phyloP scores from a whole-genome alignment of 2,329 filamentous ascomycete genomes.

The Pseudogymnoascus sp. region DNA sequence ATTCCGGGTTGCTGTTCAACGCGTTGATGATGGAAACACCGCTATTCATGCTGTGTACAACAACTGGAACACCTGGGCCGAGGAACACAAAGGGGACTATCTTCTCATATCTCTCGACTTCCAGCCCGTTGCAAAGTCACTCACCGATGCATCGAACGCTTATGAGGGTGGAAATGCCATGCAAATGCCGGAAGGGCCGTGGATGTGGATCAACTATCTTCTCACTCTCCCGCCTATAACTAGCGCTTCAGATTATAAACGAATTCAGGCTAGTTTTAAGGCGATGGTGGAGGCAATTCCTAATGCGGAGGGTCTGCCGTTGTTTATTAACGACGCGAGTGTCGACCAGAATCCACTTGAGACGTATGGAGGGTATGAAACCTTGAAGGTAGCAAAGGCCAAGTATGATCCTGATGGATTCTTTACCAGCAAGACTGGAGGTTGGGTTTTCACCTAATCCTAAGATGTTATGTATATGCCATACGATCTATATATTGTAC shows the following conservation, averaged over 20 bases:
- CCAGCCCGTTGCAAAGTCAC: conserved; percentile 25
- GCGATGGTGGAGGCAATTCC: conserved; percentile 24
- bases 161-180: conserved; percentile 28
- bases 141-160: conserved; percentile 28
- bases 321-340: conserved; percentile 26
- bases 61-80: conserved; percentile 26
- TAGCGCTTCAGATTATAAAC: conserved; percentile 20
- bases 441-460: conserved; percentile 14
- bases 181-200: conserved; percentile 29
- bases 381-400: conserved; percentile 27
- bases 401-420: conserved; percentile 26
- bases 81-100: conserved; percentile 26
- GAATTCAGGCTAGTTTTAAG: conserved; percentile 25
- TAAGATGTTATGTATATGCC: background rate
- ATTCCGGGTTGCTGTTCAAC: conserved; percentile 29
- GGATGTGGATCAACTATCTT: conserved; percentile 28
- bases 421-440: conserved; percentile 23
- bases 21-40: conserved; percentile 20
- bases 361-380: conserved; percentile 21
- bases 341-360: background rate
- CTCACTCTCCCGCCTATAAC: conserved; percentile 22
- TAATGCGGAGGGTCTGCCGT: conserved; percentile 22
- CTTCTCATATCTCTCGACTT: conserved; percentile 21
- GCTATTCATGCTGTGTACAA: conserved; percentile 7
- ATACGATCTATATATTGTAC: background rate